phyloP scores from a whole-genome alignment of 2,329 filamentous ascomycete species.

The Coleophoma cylindrospora region DNA sequence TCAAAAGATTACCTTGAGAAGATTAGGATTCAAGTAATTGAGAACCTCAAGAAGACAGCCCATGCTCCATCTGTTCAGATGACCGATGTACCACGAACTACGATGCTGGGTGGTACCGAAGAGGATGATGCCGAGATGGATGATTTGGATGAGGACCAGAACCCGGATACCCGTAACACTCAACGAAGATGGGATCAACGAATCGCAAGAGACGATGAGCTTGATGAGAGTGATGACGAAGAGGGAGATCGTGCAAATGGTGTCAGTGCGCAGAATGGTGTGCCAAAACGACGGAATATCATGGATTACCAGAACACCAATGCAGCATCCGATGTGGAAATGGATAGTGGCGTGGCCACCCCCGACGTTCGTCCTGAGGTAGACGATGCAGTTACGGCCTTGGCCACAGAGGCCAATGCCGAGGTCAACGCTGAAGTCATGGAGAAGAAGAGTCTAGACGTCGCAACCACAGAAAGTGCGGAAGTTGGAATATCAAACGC shows the following conservation, averaged over 20 bases:
- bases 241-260: conserved; percentile 72
- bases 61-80: conserved; percentile 89
- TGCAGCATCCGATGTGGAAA: conserved; percentile 41
- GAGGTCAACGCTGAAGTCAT: conserved; percentile 24
- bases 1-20: conserved; percentile 75
- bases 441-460: conserved; percentile 23
- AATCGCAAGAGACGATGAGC: conserved; percentile 71
- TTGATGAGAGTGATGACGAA: conserved; percentile 86
- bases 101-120: conserved; percentile 57
- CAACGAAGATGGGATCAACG: conserved; percentile 79
- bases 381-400: conserved; percentile 19
- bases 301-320: conserved; percentile 54
- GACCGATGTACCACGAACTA: conserved; percentile 66
- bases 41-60: conserved; percentile 82
- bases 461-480: conserved; percentile 3
- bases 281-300: conserved; percentile 50
- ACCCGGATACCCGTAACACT: conserved; percentile 78
- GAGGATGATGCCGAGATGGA: conserved; percentile 63
- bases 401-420: conserved; percentile 22
- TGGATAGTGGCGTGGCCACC: conserved; percentile 44
- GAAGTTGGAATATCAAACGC: conserved; percentile 23
- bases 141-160: conserved; percentile 76
- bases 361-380: conserved; percentile 18
- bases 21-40: conserved; percentile 75
- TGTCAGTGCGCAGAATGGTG: conserved; percentile 43